Evolutionary conservation across 2,329 filamentous ascomycete genomes (phyloP), one percentile per base, ranked within the genome.

Genomic region (Lomentospora prolificans): DNA sequence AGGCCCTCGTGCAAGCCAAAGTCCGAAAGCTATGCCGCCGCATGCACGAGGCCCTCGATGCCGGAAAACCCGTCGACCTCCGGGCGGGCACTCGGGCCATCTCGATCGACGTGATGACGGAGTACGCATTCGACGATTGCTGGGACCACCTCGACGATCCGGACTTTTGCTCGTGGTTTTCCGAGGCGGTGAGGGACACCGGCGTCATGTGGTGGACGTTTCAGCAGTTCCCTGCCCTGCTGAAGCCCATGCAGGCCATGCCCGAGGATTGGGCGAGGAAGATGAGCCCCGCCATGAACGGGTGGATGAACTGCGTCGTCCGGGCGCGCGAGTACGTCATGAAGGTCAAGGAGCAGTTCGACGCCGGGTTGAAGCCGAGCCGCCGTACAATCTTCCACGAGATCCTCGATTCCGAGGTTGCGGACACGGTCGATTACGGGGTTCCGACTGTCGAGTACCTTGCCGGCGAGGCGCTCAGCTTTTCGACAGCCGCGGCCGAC

Each of bases 401-500:
- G 17, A 64, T 72, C 4, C 54, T 67, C 0, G 33, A 57, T 0
- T 65, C 63, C 46, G 57, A 59, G n/a, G 64, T 74, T 0, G 67
- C 71, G 1, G 36, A 60, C 1, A 24, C 60, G 3, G 72, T 72
- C 41, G 73, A 33, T 33, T 12, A n/a, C 12, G 30, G 30, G 30
- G 12, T 12, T 12, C 7, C 72, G 58, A 60, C 62, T 0, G 19
- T 62, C 1, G 25, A 50, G 1, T 64, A 72, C 0, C 59, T 74
- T 4, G 59, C 59, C 5, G 60, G 66, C 7, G 72, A 75, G 19
- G 66, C 62, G n/a, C 44, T 62, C 14, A 58, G 63, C 1, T 48
- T 71, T 1, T 62, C 68, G 9, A 63, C 62, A 1, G 72, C 71
- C 2, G 72, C 69, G 2, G 69, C 67, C 9, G 65, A 71, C 39